Base-by-base conservation (phyloP, 306 rosid species). In the Cucurbita pepo region DNA sequence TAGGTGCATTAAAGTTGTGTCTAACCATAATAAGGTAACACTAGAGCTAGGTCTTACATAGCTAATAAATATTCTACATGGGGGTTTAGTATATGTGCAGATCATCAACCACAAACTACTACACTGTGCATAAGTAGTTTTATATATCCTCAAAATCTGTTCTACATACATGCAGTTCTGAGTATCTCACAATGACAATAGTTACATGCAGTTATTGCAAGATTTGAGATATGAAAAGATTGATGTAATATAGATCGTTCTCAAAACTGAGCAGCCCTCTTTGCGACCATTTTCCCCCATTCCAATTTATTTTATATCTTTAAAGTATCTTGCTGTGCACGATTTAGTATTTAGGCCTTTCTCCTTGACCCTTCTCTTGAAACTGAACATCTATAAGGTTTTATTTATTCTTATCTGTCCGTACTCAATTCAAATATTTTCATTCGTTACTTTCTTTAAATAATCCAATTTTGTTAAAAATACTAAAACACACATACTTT, bases 401-500 rank as follows among this genome's bases (percentile, higher is more conserved):
- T 30, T 38, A 8, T 56, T 21, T 3, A 18, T 38, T 38, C 38
- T 72, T 43, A 38, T 54, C 41, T 11, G 21, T 40, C 55, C 40
- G 14, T 56, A 38, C 48, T 18, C 11, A 5, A 9, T 54, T 40
- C 38, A 11, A 69, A 25, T 69, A 48, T 69, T 50, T 71, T 50
- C 38, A 47, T 21, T 69, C 5, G 7, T 11, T 34, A 22, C 22
- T 14, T 69, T 34, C 44, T 21, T 69, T 47, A 13, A 45, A 69
- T 10, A 69, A 47, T 47, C 3, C 0, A 45, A 22, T 7, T 12
- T 53, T 34, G 63, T 54, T 50, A 73, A 21, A 73, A 44, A 10
- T 5, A 57, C 63, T 73, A 65, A 14, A 79, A 44, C 7, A 57
- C 69, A 58, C 77, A 66, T 85, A 19, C 48, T 65, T 54, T 54